Base-by-base conservation (phyloP, 371 early-diverging fungal species). In the Syncephalastrum racemosum region DNA sequence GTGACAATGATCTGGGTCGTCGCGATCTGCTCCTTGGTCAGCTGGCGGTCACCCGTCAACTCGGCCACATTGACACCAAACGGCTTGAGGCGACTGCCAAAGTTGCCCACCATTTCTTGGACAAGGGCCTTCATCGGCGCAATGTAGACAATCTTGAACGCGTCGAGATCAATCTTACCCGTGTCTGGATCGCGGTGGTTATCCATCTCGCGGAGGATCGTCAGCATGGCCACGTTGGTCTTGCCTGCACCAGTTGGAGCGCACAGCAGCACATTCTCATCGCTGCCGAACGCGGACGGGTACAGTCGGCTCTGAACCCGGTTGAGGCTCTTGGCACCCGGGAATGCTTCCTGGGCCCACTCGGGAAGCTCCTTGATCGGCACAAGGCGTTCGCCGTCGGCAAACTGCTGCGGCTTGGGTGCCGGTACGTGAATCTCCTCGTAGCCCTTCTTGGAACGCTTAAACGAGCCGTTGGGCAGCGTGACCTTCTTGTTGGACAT, bases 51-150 rank as follows among this genome's bases (percentile, higher is more conserved):
- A 67, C 99, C 99, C 15, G 99, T 99, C 66, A 98, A 85, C 79
- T 99, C 99, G 10, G 91, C 90, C 16, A 99, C 98, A 18, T 76
- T 84, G 49, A 95, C 77, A n/a, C 93, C 93, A 59, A 86, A 90
- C 3, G 83, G 81, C 60, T 78, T 73, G 18, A 99, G 77, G 47
- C 97, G 88, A 44, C 63, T 64, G 41, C 81, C 71, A 67, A 99
- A 96, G 62, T 95, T 97, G 24, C 85, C 86, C 15, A 96, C 95
- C 90, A 99, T 93, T 84, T 99, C 99, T 53, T 92, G 90, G 16
- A 98, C 99, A 51, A 99, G 79, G 6, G 99, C 99, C 71, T 99
- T 99, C 99, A 99, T 99, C 4, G 99, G 99, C 5, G 99, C 99
- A 66, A 99, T 88, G 76, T 99, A 99, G 36, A 99, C 91, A 64